Evolutionary conservation across 139 green algal genomes (phyloP).

Genomic region (Edaphochlamys debaryana): DNA sequence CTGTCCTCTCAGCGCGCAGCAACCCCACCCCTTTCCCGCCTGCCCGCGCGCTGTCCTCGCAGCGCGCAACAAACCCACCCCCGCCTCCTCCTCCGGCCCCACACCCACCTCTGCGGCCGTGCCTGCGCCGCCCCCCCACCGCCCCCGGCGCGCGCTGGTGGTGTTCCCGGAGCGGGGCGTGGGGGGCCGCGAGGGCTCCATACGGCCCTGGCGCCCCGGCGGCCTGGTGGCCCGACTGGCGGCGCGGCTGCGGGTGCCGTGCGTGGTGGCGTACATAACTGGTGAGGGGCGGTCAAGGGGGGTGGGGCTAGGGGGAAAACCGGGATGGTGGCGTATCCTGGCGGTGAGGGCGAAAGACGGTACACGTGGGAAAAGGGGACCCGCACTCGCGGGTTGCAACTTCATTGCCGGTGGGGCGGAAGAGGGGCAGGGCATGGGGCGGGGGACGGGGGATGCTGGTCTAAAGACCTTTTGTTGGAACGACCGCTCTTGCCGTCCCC

Average conservation of each 20-base stretch:
- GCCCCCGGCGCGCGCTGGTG: not conserved
- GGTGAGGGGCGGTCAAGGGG: not conserved
- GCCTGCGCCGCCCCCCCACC: not conserved
- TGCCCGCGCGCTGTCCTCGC: not conserved
- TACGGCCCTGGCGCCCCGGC: slow-evolving; percentile 17
- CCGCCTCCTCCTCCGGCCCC: not conserved
- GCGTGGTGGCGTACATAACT: slow-evolving; percentile 1
- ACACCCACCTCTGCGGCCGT: not conserved
- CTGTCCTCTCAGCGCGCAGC: too few relatives aligned
- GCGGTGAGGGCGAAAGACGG: too few relatives aligned
- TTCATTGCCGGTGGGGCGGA: too few relatives aligned
- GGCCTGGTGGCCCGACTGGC: not conserved
- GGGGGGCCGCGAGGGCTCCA: slow-evolving; percentile 8
- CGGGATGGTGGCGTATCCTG: too few relatives aligned
- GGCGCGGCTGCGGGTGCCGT: not conserved
- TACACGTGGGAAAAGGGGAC: too few relatives aligned
- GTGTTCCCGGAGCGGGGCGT: slow-evolving; percentile 19
- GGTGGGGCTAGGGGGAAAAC: not conserved
- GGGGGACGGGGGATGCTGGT: not conserved
- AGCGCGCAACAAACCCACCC: not conserved
- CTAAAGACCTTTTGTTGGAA: too few relatives aligned
- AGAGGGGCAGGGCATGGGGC: too few relatives aligned
- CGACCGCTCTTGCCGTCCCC: too few relatives aligned
- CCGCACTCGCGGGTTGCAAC: too few relatives aligned
- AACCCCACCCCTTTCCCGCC: not conserved